Evolutionary conservation across 306 rosid species (phyloP).

Genomic region (Lathyrus oleraceus): DNA sequence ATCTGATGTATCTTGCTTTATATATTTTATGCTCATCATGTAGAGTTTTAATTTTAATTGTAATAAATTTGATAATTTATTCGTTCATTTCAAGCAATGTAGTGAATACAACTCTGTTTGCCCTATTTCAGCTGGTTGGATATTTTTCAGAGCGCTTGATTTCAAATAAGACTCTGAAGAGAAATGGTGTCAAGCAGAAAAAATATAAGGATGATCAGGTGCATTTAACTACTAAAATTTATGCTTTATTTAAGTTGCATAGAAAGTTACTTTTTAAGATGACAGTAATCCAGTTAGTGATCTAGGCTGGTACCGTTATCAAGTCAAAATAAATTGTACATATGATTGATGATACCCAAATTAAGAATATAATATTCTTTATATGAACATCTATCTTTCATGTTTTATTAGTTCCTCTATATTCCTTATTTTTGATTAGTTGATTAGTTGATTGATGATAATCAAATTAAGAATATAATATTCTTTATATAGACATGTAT

Average conservation of each 20-base stretch:
- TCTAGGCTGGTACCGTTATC: constrained; percentile 15
- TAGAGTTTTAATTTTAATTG: constrained; percentile 9
- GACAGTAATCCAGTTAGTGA: constrained; percentile 9
- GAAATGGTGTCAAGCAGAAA: constrained; percentile 81
- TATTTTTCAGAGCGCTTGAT: constrained; percentile 79
- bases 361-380: constrained; percentile 18
- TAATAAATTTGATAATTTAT: constrained; percentile 25
- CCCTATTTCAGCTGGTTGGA: constrained; percentile 63
- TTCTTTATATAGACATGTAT: constrained; percentile 20
- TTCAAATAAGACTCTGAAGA: constrained; percentile 61
- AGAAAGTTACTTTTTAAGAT: constrained; percentile 1
- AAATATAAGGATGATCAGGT: constrained; percentile 61
- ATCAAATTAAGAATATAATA: constrained; percentile 13
- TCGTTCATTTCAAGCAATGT: constrained; percentile 23
- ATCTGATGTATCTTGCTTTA: constrained; percentile 1
- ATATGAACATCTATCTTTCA: constrained; percentile 13
- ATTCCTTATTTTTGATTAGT: constrained; percentile 3
- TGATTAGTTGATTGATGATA: constrained; percentile 16
- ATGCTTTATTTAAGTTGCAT: constrained; percentile 23
- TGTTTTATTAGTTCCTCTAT: constrained; percentile 13
- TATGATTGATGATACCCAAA: constrained; percentile 15
- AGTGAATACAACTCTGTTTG: constrained; percentile 31
- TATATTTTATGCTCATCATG: constrained; percentile 16
- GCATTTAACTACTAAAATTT: constrained; percentile 28
- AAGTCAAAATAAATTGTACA: neutral